Evolutionary conservation across 768 basidiomycete genomes (phyloP).

Genomic region (Rhizopogon sp.): DNA sequence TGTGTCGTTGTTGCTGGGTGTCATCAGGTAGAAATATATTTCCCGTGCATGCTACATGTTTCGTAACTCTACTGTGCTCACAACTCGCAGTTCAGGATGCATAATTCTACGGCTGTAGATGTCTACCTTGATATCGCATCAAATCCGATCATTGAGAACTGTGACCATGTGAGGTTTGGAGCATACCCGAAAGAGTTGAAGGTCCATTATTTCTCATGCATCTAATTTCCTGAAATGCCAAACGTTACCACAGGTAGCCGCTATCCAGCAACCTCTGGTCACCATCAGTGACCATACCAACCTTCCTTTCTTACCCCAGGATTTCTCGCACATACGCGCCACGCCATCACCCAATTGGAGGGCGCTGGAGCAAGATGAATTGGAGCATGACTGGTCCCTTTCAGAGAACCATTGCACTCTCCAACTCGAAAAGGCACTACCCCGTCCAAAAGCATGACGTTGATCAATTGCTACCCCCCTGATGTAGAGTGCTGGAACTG

Average conservation of each 20-base stretch:
- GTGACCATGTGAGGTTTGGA: conserved; percentile 55
- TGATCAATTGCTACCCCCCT: background rate
- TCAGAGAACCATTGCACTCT: background rate
- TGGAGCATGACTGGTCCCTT: conserved; percentile 19
- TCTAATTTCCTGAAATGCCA: background rate
- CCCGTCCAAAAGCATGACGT: background rate
- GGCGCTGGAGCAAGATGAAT: conserved; percentile 8
- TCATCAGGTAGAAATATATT: conserved; percentile 59
- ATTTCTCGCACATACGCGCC: conserved; percentile 78
- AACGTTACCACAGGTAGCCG: background rate
- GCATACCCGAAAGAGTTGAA: conserved; percentile 42
- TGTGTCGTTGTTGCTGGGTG: conserved; percentile 70
- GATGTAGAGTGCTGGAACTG: no score
- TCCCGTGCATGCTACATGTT: background rate
- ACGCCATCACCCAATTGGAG: conserved; percentile 79
- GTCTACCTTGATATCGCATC: conserved; percentile 66
- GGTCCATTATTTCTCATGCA: background rate
- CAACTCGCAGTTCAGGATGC: conserved; percentile 75
- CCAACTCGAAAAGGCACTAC: background rate
- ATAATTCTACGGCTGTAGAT: conserved; percentile 58
- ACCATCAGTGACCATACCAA: background rate
- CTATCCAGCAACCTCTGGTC: background rate
- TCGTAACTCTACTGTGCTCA: background rate
- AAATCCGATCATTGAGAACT: conserved; percentile 80
- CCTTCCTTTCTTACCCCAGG: conserved; percentile 51